Evolutionary conservation across 2,329 filamentous ascomycete genomes (phyloP), one percentile per base, ranked within the genome.

Genomic region (Leptoxyphium fumago): DNA sequence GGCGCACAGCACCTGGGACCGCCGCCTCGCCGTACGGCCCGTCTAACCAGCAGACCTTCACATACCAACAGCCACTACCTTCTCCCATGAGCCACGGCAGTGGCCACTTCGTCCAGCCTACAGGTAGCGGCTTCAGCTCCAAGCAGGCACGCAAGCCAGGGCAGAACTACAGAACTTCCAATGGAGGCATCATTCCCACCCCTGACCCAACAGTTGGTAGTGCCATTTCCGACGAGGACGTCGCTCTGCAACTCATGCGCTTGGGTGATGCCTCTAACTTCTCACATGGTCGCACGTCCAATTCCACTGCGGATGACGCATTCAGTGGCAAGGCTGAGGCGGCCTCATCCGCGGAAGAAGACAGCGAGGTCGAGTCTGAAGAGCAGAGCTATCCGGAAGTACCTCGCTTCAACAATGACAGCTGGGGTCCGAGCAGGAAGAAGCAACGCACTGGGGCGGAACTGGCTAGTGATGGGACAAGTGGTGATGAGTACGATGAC

Each of bases 201-300:
- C 91, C 91, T 21, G 91, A 96, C 56, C 89, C 89, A n/a, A 98
- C 91, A 10, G 84, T 96, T 54, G 85, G 85, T 44, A 96, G 89
- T 65, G 93, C 86, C 63, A 89, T 98, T 63, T 96, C 89, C 11
- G 91, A 98, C 61, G 91, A 98, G 64, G 91, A 98, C 64, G 91
- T 96, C 49, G 91, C 91, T 45, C 81, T 95, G 60, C 91, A 96
- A 66, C 72, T 98, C 57, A 96, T 98, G 80, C 83, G 89, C 54
- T 75, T 98, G 44, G 88, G 91, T 39, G 88, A 95, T 61, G 85
- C 88, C 54, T 91, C 87, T 45, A 94, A 94, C 61, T 82, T 93
- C 57, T 94, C 87, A 1, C 85, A 94, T 56, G 88, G 87, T 44
- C 83, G 89, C 52, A 94, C 86, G 2, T 95, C 89, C 8, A 86